Percentiles rank a stretch among this genome's conserved stretches.
Conservation (phyloP, 805 yeast genomes). For the Starmera pachycereana region DNA sequence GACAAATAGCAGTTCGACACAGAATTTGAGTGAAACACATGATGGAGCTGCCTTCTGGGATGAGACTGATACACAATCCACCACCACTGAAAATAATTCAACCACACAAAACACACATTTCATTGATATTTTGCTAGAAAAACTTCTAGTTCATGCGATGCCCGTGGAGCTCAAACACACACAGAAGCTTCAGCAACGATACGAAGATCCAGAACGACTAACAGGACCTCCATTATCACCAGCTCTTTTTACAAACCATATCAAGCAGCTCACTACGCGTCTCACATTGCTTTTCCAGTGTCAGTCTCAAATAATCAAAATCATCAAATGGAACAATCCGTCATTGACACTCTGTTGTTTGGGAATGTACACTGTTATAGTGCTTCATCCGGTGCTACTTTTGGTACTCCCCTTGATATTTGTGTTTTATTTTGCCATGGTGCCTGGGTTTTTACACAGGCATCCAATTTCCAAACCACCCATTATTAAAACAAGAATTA, state of each 20-base stretch:
- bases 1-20: too few relatives aligned
- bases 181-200: constrained; percentile 27
- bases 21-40: too few relatives aligned
- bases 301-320: constrained; percentile 27
- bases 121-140: constrained; percentile 42
- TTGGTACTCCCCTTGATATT: constrained; percentile 52
- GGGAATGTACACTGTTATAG: constrained; percentile 51
- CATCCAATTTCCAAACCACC: constrained; percentile 49
- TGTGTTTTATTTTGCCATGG: constrained; percentile 45
- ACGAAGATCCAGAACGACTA: constrained; percentile 26
- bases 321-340: constrained; percentile 70
- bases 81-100: too few relatives aligned
- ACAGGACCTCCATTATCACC: too few relatives aligned
- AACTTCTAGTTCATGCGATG: constrained; percentile 32
- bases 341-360: constrained; percentile 54
- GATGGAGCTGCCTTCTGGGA: too few relatives aligned
- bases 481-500: constrained; percentile 31
- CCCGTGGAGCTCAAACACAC: constrained; percentile 17
- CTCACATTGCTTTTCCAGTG: too few relatives aligned
- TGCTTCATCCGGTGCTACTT: constrained; percentile 62
- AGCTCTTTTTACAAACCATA: too few relatives aligned
- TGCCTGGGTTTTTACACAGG: constrained; percentile 59
- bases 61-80: too few relatives aligned
- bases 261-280: too few relatives aligned
- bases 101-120: constrained; percentile 28